Evolutionary conservation across 495 filamentous ascomycete genomes (phyloP).

Genomic region (Trichoderma virens): DNA sequence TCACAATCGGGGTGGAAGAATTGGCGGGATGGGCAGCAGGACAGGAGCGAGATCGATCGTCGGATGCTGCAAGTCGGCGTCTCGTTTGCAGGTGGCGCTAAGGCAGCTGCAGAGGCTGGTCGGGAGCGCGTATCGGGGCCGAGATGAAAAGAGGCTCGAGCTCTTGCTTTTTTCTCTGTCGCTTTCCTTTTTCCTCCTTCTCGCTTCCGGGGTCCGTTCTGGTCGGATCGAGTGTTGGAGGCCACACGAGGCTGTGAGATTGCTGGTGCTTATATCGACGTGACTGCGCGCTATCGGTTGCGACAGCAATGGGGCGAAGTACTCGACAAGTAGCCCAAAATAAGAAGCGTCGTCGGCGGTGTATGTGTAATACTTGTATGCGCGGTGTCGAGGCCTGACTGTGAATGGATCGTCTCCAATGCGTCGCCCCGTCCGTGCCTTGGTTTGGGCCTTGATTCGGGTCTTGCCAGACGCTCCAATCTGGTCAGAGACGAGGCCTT

Average conservation of each 20-base stretch:
- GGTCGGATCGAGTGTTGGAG: not conserved
- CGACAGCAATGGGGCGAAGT: not conserved
- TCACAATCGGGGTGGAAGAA: not conserved
- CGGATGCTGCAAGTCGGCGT: not conserved
- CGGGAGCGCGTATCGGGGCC: not conserved
- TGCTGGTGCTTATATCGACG: not conserved
- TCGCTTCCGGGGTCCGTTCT: not conserved
- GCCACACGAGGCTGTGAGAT: not conserved
- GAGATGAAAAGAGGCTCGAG: not conserved
- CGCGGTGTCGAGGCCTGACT: not conserved
- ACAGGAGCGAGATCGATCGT: not conserved
- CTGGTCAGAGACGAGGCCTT: constrained; percentile 1
- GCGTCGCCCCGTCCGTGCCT: not conserved
- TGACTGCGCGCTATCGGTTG: not conserved
- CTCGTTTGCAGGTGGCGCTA: constrained; percentile 6
- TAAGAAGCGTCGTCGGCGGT: not conserved
- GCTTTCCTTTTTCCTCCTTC: not conserved
- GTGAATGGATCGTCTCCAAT: not conserved
- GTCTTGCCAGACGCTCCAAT: not conserved
- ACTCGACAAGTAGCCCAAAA: not conserved
- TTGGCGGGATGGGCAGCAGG: not conserved
- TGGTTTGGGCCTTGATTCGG: not conserved
- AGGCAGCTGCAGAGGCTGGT: not conserved
- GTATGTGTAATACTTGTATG: too few species aligned
- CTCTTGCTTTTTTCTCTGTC: not conserved